Evolutionary conservation across 306 rosid genomes (phyloP), one percentile per base, ranked within the genome.

Genomic region (Vachellia pachyceras): DNA sequence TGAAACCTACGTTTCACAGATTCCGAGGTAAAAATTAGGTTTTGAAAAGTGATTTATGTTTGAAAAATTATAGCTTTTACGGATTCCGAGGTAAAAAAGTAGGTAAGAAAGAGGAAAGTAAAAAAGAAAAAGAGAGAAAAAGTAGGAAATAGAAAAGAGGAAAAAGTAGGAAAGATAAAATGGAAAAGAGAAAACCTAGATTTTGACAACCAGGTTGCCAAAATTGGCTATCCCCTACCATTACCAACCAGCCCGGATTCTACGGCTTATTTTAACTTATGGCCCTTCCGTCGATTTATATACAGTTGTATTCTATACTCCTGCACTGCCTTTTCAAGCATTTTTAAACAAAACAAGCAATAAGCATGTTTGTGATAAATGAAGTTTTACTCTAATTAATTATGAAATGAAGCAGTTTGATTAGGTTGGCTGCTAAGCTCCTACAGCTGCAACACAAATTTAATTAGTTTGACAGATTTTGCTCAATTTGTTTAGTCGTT

Each of bases 171-270:
- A n/a, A n/a, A n/a, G n/a, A n/a, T n/a, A n/a, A n/a, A n/a, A n/a
- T n/a, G n/a, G n/a, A n/a, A n/a, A n/a, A n/a, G n/a, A n/a, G n/a
- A n/a, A n/a, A n/a, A n/a, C n/a, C n/a, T n/a, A n/a, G n/a, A n/a
- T n/a, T n/a, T n/a, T n/a, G n/a, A n/a, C n/a, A n/a, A n/a, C n/a
- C n/a, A n/a, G n/a, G n/a, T n/a, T n/a, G n/a, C n/a, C n/a, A n/a
- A 13, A 70, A 68, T 36, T 67, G 80, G 71, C 75, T 72, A 77
- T 57, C 75, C 40, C 35, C 68, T 64, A 14, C 23, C 69, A 35
- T 35, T 73, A 67, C 81, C 72, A 69, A 55, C 39, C 35, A 58
- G 35, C 25, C 65, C n/a, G n/a, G n/a, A n/a, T n/a, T n/a, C n/a
- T n/a, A n/a, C n/a, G n/a, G n/a, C n/a, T n/a, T n/a, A n/a, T n/a